phyloP scores from a whole-genome alignment of 2,329 filamentous ascomycete species.

The Fulvia fulva region DNA sequence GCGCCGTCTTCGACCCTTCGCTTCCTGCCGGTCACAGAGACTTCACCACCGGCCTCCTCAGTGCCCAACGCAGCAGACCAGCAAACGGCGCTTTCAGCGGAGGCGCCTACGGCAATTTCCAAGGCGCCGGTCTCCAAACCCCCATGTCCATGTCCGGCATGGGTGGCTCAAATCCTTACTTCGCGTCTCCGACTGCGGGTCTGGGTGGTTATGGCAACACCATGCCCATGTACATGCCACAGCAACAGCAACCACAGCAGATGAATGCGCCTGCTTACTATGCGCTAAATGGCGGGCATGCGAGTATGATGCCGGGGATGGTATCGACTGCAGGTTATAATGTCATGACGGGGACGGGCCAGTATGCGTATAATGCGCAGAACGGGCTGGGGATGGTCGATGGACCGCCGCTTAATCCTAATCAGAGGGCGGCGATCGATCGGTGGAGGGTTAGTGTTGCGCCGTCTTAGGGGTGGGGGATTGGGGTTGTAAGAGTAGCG shows the following conservation, averaged over 20 bases:
- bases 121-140: constrained; percentile 10
- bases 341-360: constrained; percentile 3
- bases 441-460: constrained; percentile 52
- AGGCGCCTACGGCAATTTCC: constrained; percentile 22
- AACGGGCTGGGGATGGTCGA: constrained; percentile 23
- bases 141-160: constrained; percentile 24
- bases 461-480: constrained; percentile 1
- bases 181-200: constrained; percentile 26
- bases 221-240: constrained; percentile 7
- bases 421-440: constrained; percentile 56
- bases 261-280: constrained; percentile 18
- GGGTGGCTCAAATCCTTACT: constrained; percentile 18
- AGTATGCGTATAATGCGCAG: constrained; percentile 10
- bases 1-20: not conserved
- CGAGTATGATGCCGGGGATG: constrained; percentile 4
- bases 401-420: constrained; percentile 42
- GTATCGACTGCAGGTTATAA: not conserved
- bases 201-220: constrained; percentile 15
- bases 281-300: constrained; percentile 11
- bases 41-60: constrained; percentile 25
- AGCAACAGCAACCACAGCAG: constrained; percentile 13
- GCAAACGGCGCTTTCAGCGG: constrained; percentile 34
- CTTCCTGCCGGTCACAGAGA: not conserved
- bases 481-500: not conserved
- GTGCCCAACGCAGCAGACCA: constrained; percentile 15